These are phyloP conservation scores for Diaporthe helianthi DNA, from an alignment of 2,329 filamentous ascomycete genomes.

Conservation along the genomic window DNA sequence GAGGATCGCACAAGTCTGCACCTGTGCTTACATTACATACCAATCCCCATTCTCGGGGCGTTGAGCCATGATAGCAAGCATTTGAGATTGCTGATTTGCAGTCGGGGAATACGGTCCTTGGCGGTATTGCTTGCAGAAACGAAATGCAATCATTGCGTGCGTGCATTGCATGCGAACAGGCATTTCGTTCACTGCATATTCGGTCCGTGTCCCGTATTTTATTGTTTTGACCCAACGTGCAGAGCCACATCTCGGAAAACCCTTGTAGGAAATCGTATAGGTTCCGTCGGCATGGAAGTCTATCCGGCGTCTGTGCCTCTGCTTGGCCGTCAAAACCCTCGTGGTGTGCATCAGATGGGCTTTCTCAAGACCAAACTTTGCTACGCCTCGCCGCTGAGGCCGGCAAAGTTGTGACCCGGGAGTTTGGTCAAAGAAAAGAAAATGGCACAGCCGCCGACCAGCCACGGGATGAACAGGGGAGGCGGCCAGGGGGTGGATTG, in stretches of 20 bases:
- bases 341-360: not conserved
- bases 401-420: not conserved
- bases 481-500: not conserved
- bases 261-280: not conserved
- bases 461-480: not conserved
- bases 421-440: not conserved
- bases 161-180: not conserved
- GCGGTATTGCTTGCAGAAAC: constrained; percentile 18
- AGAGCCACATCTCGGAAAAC: not conserved
- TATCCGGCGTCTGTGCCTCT: not conserved
- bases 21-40: not conserved
- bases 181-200: not conserved
- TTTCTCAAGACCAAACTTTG: not conserved
- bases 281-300: not conserved
- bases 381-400: not conserved
- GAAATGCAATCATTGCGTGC: constrained; percentile 5
- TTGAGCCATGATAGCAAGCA: not conserved
- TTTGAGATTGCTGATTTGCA: not conserved
- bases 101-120: not conserved
- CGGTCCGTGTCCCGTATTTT: not conserved
- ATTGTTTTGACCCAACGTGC: not conserved
- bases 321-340: not conserved
- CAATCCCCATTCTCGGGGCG: not conserved
- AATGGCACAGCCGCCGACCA: constrained; percentile 16
- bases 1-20: not conserved